Evolutionary conservation across 352 stramenopile species (phyloP).

Genomic region (Phytophthora rubi): DNA sequence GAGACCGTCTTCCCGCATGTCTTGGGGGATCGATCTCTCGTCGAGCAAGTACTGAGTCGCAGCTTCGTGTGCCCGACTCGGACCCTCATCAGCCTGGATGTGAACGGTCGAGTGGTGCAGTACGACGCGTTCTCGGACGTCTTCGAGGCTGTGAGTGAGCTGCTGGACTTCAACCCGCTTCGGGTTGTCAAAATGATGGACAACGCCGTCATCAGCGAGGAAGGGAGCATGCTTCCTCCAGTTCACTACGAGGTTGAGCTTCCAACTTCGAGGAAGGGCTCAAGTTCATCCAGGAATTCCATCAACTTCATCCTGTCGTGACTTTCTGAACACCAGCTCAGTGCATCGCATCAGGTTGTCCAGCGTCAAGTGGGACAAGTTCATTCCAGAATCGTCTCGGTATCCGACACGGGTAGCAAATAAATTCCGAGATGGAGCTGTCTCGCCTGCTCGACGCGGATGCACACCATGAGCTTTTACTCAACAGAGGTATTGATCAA

Average conservation of each 20-base stretch:
- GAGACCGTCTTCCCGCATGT: slow-evolving; percentile 34
- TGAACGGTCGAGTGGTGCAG: slow-evolving; percentile 23
- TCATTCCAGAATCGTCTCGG: slow-evolving; percentile 1
- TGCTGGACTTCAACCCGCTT: slow-evolving; percentile 29
- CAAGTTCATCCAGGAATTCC: slow-evolving; percentile 8
- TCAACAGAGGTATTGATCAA: neutral
- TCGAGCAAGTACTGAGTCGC: slow-evolving; percentile 17
- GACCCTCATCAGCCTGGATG: slow-evolving; percentile 44
- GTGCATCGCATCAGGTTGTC: neutral
- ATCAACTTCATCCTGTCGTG: slow-evolving; percentile 38
- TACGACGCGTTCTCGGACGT: slow-evolving; percentile 49
- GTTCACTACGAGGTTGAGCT: neutral
- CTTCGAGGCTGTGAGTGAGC: slow-evolving; percentile 33
- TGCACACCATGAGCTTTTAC: neutral
- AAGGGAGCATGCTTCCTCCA: slow-evolving; percentile 35
- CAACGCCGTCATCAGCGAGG: slow-evolving; percentile 32
- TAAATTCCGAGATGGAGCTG: neutral
- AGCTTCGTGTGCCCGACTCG: slow-evolving; percentile 38
- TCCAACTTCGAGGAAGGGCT: slow-evolving; percentile 3
- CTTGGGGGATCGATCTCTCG: slow-evolving; percentile 18
- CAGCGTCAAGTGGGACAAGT: neutral
- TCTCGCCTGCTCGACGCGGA: neutral
- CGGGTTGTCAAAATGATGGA: slow-evolving; percentile 31
- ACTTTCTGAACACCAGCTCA: neutral
- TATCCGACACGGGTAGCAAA: neutral